Conservation (phyloP, 371 early-diverging fungal genomes). For the Mucor velutinosus region DNA sequence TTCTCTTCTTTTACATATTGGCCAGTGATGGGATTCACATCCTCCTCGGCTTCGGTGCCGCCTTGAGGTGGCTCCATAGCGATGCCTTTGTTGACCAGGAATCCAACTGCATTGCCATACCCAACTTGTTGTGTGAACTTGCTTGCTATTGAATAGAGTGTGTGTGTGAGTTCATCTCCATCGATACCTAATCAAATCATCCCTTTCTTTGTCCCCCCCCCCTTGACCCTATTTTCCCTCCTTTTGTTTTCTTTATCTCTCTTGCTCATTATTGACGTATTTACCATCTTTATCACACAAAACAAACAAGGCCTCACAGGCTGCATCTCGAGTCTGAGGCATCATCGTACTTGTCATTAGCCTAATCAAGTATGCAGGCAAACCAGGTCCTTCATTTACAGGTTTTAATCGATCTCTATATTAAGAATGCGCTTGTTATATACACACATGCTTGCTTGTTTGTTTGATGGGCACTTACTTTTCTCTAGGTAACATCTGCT, state of each 20-base stretch:
- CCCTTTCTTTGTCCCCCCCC: background rate
- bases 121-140: conserved; percentile 80
- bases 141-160: conserved; percentile 47
- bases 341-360: conserved; percentile 74
- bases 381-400: conserved; percentile 69
- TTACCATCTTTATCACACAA: conserved; percentile 82
- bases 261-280: conserved; percentile 4
- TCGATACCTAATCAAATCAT: background rate
- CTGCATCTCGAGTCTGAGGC: conserved; percentile 65
- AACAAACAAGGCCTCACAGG: conserved; percentile 74
- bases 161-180: background rate
- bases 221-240: background rate
- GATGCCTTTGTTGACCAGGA: conserved; percentile 71
- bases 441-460: background rate
- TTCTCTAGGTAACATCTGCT: conserved; percentile 59
- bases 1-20: conserved; percentile 54
- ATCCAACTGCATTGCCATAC: conserved; percentile 93
- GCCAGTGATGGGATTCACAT: conserved; percentile 89
- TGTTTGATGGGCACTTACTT: conserved; percentile 50
- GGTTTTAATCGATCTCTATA: conserved; percentile 73
- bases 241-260: background rate
- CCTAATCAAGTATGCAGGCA: conserved; percentile 71
- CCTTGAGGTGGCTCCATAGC: conserved; percentile 40
- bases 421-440: background rate
- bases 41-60: background rate